phyloP scores from a whole-genome alignment of 2,329 filamentous ascomycete genomes.

The Paracoccidioides brasiliensis region DNA sequence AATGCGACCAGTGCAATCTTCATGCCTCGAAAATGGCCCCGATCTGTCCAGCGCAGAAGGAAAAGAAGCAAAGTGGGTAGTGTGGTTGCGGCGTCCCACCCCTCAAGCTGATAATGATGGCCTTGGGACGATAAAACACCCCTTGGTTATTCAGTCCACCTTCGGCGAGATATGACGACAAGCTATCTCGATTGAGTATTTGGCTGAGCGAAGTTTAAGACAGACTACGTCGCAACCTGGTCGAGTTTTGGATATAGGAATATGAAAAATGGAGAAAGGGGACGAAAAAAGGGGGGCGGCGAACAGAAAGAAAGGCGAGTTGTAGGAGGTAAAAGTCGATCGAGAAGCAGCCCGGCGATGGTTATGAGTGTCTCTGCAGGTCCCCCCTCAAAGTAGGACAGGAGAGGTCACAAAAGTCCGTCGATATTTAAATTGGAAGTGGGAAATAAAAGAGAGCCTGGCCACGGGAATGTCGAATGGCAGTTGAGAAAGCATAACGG shows the following conservation, averaged over 20 bases:
- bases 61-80: background rate
- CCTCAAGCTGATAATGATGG: background rate
- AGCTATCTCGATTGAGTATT: background rate
- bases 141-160: background rate
- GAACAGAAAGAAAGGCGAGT: conserved; percentile 2
- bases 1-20: background rate
- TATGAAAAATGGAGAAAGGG: background rate
- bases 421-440: conserved; percentile 6
- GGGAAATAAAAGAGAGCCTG: background rate
- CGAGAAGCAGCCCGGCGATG: background rate
- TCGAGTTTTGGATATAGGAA: background rate
- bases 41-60: background rate
- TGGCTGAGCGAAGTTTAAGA: background rate
- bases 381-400: background rate
- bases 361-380: background rate
- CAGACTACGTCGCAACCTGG: background rate
- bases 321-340: background rate
- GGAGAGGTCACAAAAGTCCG: conserved; percentile 3
- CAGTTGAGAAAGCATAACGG: conserved; percentile 1
- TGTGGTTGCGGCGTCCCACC: conserved; percentile 1
- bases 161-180: background rate
- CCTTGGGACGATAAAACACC: background rate
- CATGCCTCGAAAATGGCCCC: conserved; percentile 1
- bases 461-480: background rate
- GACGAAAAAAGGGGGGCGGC: too few species aligned